Conservation (phyloP, 1,284 basidiomycete species). For the Ceratobasidium sp. region DNA sequence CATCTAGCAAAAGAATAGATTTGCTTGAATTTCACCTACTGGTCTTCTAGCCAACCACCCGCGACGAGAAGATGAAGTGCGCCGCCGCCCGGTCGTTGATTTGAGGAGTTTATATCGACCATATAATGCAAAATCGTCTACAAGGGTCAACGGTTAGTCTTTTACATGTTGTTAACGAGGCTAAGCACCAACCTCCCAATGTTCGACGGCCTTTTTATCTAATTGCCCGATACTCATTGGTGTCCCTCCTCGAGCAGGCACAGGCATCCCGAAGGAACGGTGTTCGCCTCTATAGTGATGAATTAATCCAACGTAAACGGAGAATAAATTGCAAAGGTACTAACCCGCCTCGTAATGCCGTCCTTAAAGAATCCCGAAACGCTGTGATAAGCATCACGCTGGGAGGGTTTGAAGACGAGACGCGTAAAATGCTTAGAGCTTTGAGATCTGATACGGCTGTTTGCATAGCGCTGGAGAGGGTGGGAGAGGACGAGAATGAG, state of each 20-base stretch:
- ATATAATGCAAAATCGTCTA: conserved; percentile 98
- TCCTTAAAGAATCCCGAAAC: conserved; percentile 85
- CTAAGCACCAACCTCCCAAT: conserved; percentile 86
- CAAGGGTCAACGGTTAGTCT: background rate
- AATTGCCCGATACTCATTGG: conserved; percentile 75
- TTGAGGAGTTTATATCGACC: conserved; percentile 84
- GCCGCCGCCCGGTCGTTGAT: conserved; percentile 79
- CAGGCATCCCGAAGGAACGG: conserved; percentile 91
- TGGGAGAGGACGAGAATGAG: background rate
- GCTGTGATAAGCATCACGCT: conserved; percentile 79
- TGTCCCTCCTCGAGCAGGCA: conserved; percentile 67
- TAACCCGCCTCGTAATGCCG: conserved; percentile 94
- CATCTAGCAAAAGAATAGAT: background rate
- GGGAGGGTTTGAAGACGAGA: conserved; percentile 68
- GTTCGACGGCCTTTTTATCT: conserved; percentile 88
- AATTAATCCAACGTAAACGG: background rate
- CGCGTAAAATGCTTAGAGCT: conserved; percentile 81
- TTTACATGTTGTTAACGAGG: conserved; percentile 41
- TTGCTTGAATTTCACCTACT: conserved; percentile 32
- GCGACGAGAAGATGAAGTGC: conserved; percentile 87
- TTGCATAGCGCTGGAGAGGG: conserved; percentile 64
- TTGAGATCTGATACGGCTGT: conserved; percentile 76
- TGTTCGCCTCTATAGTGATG: conserved; percentile 77
- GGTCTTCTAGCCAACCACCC: conserved; percentile 86
- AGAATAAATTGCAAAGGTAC: conserved; percentile 54